Evolutionary conservation across 1,284 basidiomycete genomes (phyloP), one percentile per base, ranked within the genome.

Genomic region (Trichosporon sp.): DNA sequence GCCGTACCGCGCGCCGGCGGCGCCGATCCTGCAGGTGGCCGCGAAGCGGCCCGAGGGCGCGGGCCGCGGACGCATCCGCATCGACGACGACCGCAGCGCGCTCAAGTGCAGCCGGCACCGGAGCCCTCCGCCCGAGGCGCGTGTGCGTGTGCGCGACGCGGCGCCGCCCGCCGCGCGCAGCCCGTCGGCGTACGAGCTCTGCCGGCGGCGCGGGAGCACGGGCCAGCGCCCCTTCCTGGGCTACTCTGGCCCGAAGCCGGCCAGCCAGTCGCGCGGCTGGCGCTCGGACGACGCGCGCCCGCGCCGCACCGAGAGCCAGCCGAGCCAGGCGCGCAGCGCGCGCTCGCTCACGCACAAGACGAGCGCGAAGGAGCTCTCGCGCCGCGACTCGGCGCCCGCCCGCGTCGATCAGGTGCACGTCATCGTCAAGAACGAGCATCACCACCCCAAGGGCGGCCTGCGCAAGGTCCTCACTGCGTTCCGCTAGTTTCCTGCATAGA

Each of bases 141-240:
- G 62, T 11, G 47, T 31, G 29, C 31, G 34, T 1, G 44, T 29
- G 8, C 21, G 63, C 23, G 64, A 53, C 1, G 18, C 66, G 3
- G 75, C 75, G 1, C 76, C 75, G 13, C 76, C 76, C 1, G 75
- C 76, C 18, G 76, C 76, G 3, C 66, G 74, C 62, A 75, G 74
- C 2, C 76, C 76, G 1, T 74, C 73, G 1, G 76, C 76, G 5
- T 71, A 68, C 29, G 75, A 73, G 18, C 71, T 78, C 3, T 78
- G 76, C 64, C 72, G 75, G 21, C 66, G 74, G n/a, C 65, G 75
- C 12, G 56, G 56, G 29, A 60, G 63, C 25, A 29, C 27, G 27
- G 66, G 65, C 27, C n/a, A 25, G 8, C n/a, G 56, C 2, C 35
- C 21, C 29, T 47, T 65, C 27, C 51, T 42, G 21, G n/a, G 51